Evolutionary conservation across 1,284 basidiomycete species (phyloP).

Genomic region (Apiotrichum mycotoxinovorans): DNA sequence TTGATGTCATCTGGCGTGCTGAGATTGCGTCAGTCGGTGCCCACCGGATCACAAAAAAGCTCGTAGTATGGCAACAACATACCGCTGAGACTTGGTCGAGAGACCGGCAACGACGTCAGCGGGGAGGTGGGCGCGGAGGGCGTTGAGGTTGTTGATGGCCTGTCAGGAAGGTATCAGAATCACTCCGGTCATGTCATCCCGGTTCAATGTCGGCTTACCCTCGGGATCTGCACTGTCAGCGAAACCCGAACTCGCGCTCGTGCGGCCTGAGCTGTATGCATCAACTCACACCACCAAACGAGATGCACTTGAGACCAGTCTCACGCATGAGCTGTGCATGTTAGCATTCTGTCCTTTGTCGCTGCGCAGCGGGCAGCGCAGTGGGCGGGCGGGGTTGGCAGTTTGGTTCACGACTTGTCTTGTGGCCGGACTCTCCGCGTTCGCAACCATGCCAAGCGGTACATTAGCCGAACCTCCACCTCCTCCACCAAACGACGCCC

Average conservation of each 20-base stretch:
- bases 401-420: too few species aligned
- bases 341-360: not conserved
- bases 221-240: conserved; percentile 14
- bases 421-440: too few species aligned
- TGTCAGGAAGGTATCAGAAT: conserved; percentile 34
- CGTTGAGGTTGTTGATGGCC: conserved; percentile 78
- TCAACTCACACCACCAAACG: conserved; percentile 73
- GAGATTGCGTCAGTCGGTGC: conserved; percentile 56
- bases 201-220: not conserved
- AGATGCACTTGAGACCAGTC: conserved; percentile 85
- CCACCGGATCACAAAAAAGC: not conserved
- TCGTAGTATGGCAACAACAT: conserved; percentile 27
- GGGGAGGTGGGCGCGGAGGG: conserved; percentile 68
- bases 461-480: too few species aligned
- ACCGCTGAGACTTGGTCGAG: conserved; percentile 54
- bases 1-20: conserved; percentile 61
- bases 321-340: conserved; percentile 69
- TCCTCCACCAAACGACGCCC: too few species aligned
- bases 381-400: too few species aligned
- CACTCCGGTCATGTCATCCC: too few species aligned
- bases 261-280: conserved; percentile 16
- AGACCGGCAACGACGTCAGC: conserved; percentile 61
- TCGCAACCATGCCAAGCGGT: too few species aligned
- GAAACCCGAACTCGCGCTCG: conserved; percentile 9
- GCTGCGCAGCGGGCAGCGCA: too few species aligned